Conservation (phyloP, 1,284 basidiomycete genomes). For the Ustilago lituana region DNA sequence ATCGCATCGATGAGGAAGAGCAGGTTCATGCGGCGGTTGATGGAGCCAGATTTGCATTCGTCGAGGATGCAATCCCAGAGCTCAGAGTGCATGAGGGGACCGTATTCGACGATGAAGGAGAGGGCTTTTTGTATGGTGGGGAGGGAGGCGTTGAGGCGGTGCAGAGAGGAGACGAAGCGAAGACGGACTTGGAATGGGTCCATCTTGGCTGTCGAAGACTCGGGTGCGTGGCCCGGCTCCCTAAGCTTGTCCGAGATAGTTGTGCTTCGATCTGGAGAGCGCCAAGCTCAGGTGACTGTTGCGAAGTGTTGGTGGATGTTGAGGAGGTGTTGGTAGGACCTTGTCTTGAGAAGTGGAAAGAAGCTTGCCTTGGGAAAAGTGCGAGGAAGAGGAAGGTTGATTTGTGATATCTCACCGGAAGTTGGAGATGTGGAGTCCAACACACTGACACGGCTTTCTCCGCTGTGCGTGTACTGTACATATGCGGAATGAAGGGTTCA, state of each 20-base stretch:
- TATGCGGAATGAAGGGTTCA: constrained; percentile 1
- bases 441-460: constrained; percentile 2
- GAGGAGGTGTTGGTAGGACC: not conserved
- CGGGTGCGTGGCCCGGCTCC: too few species aligned
- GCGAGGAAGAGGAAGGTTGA: not conserved
- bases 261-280: too few species aligned
- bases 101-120: constrained; percentile 84
- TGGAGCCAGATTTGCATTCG: constrained; percentile 82
- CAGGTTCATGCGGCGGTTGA: constrained; percentile 91
- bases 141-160: constrained; percentile 71
- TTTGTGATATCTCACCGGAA: constrained; percentile 8
- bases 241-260: too few species aligned
- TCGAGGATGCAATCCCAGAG: constrained; percentile 93
- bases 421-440: constrained; percentile 32
- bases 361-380: too few species aligned
- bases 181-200: constrained; percentile 64
- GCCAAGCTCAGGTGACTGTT: too few species aligned
- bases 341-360: too few species aligned
- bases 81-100: constrained; percentile 79
- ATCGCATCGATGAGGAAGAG: constrained; percentile 89
- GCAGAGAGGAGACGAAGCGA: constrained; percentile 61
- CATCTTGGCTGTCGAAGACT: constrained; percentile 35
- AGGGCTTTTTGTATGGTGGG: constrained; percentile 90
- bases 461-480: not conserved
- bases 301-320: not conserved